Evolutionary conservation across 495 filamentous ascomycete species (phyloP).

Genomic region (Aspergillus nidulans): DNA sequence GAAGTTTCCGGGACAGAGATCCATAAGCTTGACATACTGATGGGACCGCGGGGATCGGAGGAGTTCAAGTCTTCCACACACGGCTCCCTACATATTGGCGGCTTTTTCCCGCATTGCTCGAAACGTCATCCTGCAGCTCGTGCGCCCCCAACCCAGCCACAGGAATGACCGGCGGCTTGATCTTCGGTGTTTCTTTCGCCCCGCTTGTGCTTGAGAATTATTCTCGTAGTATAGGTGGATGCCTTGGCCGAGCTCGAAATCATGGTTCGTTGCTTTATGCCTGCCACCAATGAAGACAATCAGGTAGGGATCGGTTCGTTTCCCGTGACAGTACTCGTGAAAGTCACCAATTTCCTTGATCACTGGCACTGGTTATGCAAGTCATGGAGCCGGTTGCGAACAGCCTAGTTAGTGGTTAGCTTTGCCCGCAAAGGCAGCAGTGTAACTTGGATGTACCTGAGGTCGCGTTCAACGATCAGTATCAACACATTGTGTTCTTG

Average conservation of each 20-base stretch:
- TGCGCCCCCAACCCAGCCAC: background rate
- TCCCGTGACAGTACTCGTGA: background rate
- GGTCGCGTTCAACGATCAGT: background rate
- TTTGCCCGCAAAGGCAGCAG: background rate
- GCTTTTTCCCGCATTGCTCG: conserved; percentile 5
- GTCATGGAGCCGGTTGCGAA: background rate
- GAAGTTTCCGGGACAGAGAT: background rate
- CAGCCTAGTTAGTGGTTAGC: background rate
- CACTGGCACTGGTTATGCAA: background rate
- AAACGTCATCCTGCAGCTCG: conserved; percentile 19
- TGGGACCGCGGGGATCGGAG: background rate
- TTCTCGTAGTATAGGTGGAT: background rate
- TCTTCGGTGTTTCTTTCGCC: background rate
- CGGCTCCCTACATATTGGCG: conserved; percentile 4
- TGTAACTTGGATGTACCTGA: background rate
- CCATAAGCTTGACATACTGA: conserved; percentile 3
- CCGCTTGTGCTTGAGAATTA: background rate
- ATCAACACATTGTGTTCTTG: no score
- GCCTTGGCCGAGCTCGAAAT: background rate
- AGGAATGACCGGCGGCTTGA: background rate
- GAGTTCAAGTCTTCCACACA: background rate
- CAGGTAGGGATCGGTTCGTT: background rate
- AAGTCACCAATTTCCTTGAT: background rate
- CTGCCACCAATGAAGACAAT: background rate
- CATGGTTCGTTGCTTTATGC: background rate